A percentile compares a stretch with the other conserved stretches of the same genome.
phyloP scores from a whole-genome alignment of 176 grass and related monocot genomes.

The Olyra latifolia region DNA sequence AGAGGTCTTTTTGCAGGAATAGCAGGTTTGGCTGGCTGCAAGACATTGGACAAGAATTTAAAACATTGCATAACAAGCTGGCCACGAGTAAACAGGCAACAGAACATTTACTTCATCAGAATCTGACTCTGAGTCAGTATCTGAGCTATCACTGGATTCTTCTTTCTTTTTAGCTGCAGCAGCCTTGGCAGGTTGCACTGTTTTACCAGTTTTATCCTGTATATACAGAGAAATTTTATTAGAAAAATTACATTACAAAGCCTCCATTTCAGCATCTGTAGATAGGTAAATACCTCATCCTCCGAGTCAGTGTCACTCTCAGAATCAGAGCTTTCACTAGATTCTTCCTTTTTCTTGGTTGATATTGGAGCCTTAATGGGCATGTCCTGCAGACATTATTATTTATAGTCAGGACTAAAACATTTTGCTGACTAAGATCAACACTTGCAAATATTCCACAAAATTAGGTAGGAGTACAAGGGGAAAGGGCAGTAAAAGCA shows the following conservation, averaged over 20 bases:
- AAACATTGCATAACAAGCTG: neutral
- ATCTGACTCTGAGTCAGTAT: slow-evolving; percentile 42
- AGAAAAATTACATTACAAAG: neutral
- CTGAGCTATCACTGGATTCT: slow-evolving; percentile 51
- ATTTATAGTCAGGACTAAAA: neutral
- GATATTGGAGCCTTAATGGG: slow-evolving; percentile 17
- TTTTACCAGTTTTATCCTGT: slow-evolving; percentile 39
- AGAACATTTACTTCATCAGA: slow-evolving; percentile 35
- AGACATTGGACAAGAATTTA: neutral
- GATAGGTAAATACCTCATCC: slow-evolving; percentile 29
- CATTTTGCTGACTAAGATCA: neutral
- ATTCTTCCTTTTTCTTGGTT: slow-evolving; percentile 39
- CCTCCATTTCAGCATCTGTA: neutral
- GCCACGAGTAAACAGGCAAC: neutral
- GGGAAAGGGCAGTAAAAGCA: neutral
- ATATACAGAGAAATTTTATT: neutral
- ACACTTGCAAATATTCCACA: neutral
- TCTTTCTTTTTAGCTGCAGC: slow-evolving; percentile 40
- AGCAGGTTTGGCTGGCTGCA: slow-evolving; percentile 42
- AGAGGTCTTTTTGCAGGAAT: slow-evolving; percentile 33
- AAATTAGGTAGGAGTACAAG: neutral
- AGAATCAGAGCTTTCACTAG: slow-evolving; percentile 47
- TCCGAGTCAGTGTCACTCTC: slow-evolving; percentile 44
- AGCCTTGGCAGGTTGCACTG: slow-evolving; percentile 30
- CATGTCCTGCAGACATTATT: slow-evolving; percentile 25